Conservation (phyloP, 345 rosid genomes). For the Eucalyptus rudis region DNA sequence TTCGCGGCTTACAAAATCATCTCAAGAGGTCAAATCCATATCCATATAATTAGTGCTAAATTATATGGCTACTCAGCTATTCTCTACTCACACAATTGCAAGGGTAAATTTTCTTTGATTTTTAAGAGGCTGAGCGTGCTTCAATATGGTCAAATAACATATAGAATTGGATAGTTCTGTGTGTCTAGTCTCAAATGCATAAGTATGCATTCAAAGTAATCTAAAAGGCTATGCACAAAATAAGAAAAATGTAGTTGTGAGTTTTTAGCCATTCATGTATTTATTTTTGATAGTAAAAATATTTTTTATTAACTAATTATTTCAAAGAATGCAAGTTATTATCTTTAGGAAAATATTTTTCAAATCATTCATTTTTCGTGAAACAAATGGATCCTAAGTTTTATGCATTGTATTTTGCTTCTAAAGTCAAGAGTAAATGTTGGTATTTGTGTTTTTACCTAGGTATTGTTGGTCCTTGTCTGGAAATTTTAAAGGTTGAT, state of each 20-base stretch:
- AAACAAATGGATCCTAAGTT: background rate
- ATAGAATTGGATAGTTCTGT: background rate
- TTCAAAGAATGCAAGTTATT: too few species aligned
- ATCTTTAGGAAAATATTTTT: too few species aligned
- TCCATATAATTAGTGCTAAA: background rate
- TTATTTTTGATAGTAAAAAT: background rate
- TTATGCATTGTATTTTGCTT: background rate
- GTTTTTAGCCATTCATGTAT: background rate
- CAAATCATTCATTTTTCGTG: too few species aligned
- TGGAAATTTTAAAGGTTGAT: background rate
- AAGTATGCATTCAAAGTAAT: background rate
- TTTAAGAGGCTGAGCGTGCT: background rate
- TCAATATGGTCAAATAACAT: background rate
- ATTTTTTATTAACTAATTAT: too few species aligned
- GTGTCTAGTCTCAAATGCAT: background rate
- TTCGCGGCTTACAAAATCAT: background rate
- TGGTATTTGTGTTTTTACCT: background rate
- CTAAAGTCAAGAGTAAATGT: background rate
- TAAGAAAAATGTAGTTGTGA: background rate
- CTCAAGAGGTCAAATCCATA: background rate
- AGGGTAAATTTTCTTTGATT: background rate
- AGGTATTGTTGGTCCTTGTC: background rate
- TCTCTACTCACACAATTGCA: background rate
- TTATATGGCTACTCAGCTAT: background rate
- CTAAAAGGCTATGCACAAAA: background rate